These are phyloP conservation scores for Tubosaeta brunneosetosa DNA, from an alignment of 768 basidiomycete species.

Conservation along the genomic window DNA sequence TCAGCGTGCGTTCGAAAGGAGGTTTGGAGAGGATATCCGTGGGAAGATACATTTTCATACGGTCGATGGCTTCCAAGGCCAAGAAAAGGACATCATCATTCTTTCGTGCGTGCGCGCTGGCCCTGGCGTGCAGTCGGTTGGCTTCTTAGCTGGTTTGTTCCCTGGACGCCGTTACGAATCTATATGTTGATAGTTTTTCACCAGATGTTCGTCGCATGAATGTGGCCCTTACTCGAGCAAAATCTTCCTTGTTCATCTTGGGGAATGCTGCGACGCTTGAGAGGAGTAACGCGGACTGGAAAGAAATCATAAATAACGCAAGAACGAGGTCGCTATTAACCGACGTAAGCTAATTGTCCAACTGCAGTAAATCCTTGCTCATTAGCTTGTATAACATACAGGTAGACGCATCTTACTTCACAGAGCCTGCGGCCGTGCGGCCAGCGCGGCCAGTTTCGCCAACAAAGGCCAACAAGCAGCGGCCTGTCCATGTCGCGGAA, in stretches of 20 bases:
- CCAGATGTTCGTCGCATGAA: slow-evolving; percentile 88
- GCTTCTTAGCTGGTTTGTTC: slow-evolving; percentile 75
- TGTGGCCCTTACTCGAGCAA: slow-evolving; percentile 96
- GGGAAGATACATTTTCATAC: slow-evolving; percentile 89
- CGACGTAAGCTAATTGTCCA: slow-evolving; percentile 41
- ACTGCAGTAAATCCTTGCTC: not conserved
- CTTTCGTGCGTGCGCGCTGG: slow-evolving; percentile 95
- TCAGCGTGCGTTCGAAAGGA: slow-evolving; percentile 58
- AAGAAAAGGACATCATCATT: slow-evolving; percentile 98
- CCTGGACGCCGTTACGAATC: not conserved
- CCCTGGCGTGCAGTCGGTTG: slow-evolving; percentile 73
- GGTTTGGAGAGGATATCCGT: slow-evolving; percentile 68
- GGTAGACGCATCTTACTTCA: slow-evolving; percentile 38
- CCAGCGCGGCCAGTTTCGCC: slow-evolving; percentile 18
- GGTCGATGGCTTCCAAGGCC: slow-evolving; percentile 98
- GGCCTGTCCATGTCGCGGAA: slow-evolving; percentile 13
- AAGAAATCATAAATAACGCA: slow-evolving; percentile 72
- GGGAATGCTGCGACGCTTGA: slow-evolving; percentile 89
- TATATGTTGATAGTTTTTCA: not conserved
- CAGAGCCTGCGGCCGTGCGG: slow-evolving; percentile 19
- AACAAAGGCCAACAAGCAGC: slow-evolving; percentile 21
- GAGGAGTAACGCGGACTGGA: slow-evolving; percentile 79
- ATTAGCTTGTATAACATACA: slow-evolving; percentile 8
- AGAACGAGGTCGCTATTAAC: slow-evolving; percentile 56
- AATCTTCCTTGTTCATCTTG: slow-evolving; percentile 89